Evolutionary conservation across 768 basidiomycete species (phyloP).

Genomic region (Pleurotus salmoneostramineus): DNA sequence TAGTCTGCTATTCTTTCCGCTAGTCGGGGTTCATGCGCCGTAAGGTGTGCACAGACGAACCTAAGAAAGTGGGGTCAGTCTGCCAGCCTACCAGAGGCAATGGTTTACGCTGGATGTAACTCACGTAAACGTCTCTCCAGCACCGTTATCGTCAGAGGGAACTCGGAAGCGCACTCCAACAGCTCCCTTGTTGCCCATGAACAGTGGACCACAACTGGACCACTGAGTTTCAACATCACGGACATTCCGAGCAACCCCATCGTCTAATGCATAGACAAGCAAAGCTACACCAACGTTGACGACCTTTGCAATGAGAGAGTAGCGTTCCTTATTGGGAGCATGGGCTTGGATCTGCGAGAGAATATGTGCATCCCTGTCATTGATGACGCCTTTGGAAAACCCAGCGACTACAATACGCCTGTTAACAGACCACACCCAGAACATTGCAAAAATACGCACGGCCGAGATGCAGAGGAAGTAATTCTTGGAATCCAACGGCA

Average conservation of each 20-base stretch:
- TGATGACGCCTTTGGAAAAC: slow-evolving; percentile 64
- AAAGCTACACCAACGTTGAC: slow-evolving; percentile 87
- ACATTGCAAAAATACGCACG: slow-evolving; percentile 45
- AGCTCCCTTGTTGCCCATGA: slow-evolving; percentile 95
- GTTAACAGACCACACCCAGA: slow-evolving; percentile 6
- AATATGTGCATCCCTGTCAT: slow-evolving; percentile 68
- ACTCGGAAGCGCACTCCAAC: slow-evolving; percentile 85
- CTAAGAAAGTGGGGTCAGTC: slow-evolving; percentile 30
- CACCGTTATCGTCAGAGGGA: slow-evolving; percentile 42
- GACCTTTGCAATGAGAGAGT: slow-evolving; percentile 72
- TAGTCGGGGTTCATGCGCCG: slow-evolving; percentile 71
- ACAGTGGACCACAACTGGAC: slow-evolving; percentile 67
- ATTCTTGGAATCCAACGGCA: slow-evolving; percentile 91
- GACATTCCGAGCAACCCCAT: slow-evolving; percentile 53
- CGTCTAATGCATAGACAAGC: slow-evolving; percentile 81
- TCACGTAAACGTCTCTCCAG: slow-evolving; percentile 83
- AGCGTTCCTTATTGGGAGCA: slow-evolving; percentile 68
- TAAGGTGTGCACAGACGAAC: slow-evolving; percentile 91
- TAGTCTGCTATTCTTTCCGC: slow-evolving; percentile 71
- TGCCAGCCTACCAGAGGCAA: too few relatives aligned
- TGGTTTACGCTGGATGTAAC: slow-evolving; percentile 25
- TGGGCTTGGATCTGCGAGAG: slow-evolving; percentile 69
- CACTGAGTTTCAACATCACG: slow-evolving; percentile 69
- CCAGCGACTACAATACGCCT: slow-evolving; percentile 59
- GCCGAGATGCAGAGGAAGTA: slow-evolving; percentile 85